A percentile compares a stretch with the other conserved stretches of the same genome.
Conservation (phyloP, 345 rosid genomes). For the Ricinus communis region DNA sequence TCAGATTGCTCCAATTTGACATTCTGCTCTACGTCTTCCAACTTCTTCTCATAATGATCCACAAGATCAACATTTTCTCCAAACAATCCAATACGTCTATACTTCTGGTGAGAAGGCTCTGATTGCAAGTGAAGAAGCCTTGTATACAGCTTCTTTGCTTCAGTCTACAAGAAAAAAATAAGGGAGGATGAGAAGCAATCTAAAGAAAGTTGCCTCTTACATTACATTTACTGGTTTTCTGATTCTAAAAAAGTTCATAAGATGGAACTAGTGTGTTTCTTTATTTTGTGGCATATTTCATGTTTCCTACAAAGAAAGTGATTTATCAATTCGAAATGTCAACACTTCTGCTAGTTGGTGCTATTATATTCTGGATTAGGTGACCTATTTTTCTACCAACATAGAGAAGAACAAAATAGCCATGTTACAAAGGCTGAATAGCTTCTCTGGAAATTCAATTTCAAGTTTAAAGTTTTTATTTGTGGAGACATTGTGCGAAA, state of each 20-base stretch:
- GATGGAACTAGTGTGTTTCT: not conserved
- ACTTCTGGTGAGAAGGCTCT: slow-evolving; percentile 41
- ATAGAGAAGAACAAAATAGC: not conserved
- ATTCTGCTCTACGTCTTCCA: slow-evolving; percentile 65
- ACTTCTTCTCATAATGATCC: slow-evolving; percentile 67
- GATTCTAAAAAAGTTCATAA: not conserved
- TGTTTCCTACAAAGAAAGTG: not conserved
- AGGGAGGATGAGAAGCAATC: not conserved
- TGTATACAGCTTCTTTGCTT: slow-evolving; percentile 53
- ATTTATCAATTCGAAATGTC: not conserved
- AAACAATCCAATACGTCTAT: slow-evolving; percentile 43
- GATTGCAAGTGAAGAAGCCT: slow-evolving; percentile 49
- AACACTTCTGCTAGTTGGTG: not conserved
- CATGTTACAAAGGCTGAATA: not conserved
- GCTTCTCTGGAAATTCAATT: not conserved
- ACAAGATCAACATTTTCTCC: slow-evolving; percentile 52
- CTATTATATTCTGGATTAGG: not conserved
- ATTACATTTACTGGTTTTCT: not conserved
- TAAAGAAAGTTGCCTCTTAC: not conserved
- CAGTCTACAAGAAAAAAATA: slow-evolving; percentile 41
- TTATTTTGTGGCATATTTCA: not conserved
- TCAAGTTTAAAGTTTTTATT: not conserved
- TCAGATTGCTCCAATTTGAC: slow-evolving; percentile 68
- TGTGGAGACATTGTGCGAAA: not conserved
- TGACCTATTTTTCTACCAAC: slow-evolving; percentile 3